A percentile compares a stretch with the other conserved stretches of the same genome.
Evolutionary conservation across 805 yeast species (phyloP).

Genomic region (Sugiyamaella floridensis): DNA sequence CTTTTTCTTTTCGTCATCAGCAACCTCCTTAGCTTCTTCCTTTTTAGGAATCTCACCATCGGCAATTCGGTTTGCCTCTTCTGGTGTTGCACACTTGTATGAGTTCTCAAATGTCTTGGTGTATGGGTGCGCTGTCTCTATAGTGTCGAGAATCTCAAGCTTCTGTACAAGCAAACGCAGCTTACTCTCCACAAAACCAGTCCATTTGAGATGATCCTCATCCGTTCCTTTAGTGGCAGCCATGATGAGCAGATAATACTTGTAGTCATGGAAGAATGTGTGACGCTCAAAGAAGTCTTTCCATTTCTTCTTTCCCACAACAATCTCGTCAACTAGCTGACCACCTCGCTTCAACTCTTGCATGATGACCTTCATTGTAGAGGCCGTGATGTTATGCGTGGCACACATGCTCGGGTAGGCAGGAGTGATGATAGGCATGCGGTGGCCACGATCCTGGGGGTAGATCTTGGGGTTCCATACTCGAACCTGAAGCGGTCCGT

Average conservation of each 20-base stretch:
- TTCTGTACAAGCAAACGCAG: constrained; percentile 75
- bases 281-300: constrained; percentile 68
- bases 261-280: constrained; percentile 74
- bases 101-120: constrained; percentile 64
- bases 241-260: constrained; percentile 75
- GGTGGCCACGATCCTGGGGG: constrained; percentile 80
- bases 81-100: constrained; percentile 43
- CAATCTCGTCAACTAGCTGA: constrained; percentile 61
- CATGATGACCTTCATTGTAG: constrained; percentile 78
- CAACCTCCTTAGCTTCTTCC: neutral
- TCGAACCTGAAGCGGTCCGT: constrained; percentile 92
- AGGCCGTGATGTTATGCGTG: constrained; percentile 86
- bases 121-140: constrained; percentile 83
- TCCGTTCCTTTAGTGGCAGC: constrained; percentile 65
- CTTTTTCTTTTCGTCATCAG: constrained; percentile 10
- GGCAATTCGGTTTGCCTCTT: constrained; percentile 51
- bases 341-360: constrained; percentile 75
- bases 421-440: constrained; percentile 98
- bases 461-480: constrained; percentile 95
- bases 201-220: constrained; percentile 86
- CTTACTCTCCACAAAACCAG: constrained; percentile 88
- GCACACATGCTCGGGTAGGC: constrained; percentile 99
- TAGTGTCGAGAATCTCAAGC: constrained; percentile 68
- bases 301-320: constrained; percentile 62
- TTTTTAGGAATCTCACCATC: constrained; percentile 38